These are phyloP conservation scores for Climacium dendroides DNA, from an alignment of 225 moss, liverwort and hornwort genomes.

Conservation along the genomic window DNA sequence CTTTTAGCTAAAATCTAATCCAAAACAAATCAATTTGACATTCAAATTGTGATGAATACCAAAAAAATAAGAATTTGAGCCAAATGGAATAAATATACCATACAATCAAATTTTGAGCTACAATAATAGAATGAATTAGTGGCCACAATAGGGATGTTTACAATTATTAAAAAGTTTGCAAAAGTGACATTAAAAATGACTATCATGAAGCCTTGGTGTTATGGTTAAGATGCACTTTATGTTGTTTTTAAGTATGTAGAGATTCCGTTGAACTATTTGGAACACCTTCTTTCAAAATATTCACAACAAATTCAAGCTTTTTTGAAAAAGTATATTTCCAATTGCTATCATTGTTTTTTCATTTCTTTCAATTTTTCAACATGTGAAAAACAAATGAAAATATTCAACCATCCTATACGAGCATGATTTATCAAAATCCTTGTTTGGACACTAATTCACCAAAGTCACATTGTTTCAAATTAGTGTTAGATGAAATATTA, in stretches of 20 bases:
- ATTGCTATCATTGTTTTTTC: neutral
- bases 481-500: neutral
- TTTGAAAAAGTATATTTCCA: neutral
- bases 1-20: too few species aligned
- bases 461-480: neutral
- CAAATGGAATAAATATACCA: neutral
- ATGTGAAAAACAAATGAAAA: neutral
- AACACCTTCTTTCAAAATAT: neutral
- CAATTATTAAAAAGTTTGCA: accelerated
- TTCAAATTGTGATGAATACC: too few species aligned
- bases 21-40: too few species aligned
- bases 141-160: neutral
- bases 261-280: neutral
- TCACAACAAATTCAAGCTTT: neutral
- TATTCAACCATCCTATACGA: neutral
- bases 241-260: accelerated
- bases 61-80: too few species aligned
- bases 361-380: neutral
- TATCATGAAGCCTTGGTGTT: neutral
- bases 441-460: neutral
- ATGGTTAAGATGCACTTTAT: neutral
- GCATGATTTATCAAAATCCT: neutral
- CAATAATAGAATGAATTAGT: neutral
- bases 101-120: neutral
- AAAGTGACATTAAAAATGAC: neutral